These are phyloP conservation scores for Tetrastigma voinierianum DNA, from an alignment of 164 flowering plant genomes.

Conservation along the genomic window DNA sequence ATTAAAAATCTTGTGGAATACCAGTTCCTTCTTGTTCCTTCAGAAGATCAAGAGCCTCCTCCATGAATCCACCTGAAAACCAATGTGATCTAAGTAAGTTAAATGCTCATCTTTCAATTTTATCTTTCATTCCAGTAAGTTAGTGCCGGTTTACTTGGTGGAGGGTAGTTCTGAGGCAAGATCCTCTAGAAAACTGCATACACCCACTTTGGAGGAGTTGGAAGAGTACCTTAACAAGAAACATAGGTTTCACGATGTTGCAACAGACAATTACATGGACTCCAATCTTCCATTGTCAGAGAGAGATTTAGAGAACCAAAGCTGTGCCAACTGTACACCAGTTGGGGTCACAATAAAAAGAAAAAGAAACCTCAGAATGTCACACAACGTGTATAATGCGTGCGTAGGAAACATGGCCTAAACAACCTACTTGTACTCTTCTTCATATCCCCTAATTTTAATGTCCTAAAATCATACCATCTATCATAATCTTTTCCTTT, in stretches of 20 bases:
- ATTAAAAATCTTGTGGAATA: no score
- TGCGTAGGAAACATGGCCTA: background rate
- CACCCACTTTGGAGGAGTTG: constrained; percentile 64
- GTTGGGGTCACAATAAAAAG: constrained; percentile 16
- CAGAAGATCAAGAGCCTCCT: constrained; percentile 64
- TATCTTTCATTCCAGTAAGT: background rate
- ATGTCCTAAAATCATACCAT: no score
- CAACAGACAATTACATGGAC: constrained; percentile 67
- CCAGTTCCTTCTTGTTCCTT: no score
- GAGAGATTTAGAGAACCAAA: constrained; percentile 16
- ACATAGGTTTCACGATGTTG: constrained; percentile 68
- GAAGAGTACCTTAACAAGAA: constrained; percentile 41
- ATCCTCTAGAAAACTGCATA: constrained; percentile 80
- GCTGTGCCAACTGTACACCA: background rate
- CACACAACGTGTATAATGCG: background rate
- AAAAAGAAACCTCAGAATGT: constrained; percentile 1
- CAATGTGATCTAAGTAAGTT: constrained; percentile 6
- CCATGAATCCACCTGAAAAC: constrained; percentile 77
- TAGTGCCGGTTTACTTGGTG: constrained; percentile 34
- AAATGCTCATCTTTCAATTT: background rate
- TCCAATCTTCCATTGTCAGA: constrained; percentile 61
- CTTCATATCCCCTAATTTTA: background rate
- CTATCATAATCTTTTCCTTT: no score
- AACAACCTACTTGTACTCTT: background rate
- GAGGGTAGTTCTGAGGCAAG: constrained; percentile 76